Percentiles rank a stretch among this genome's conserved stretches.
Conservation (phyloP, 208 protist genomes). For the Crithidia brevicula region DNA sequence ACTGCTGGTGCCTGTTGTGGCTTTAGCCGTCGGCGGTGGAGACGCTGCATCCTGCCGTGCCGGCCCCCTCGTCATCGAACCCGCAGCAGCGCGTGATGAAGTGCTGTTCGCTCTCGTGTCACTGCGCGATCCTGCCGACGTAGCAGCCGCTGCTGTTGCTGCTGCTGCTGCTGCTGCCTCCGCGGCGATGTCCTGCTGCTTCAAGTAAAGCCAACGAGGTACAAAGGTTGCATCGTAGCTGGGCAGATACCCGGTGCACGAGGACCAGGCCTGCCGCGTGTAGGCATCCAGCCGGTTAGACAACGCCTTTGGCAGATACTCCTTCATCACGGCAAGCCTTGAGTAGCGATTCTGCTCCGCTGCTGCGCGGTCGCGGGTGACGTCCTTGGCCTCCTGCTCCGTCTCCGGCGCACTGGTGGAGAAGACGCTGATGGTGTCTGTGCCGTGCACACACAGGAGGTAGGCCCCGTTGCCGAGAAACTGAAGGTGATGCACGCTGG, state of each 20-base stretch:
- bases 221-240: slow-evolving; percentile 40
- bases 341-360: slow-evolving; percentile 44
- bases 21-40: too few species aligned
- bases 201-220: slow-evolving; percentile 51
- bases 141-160: not conserved
- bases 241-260: slow-evolving; percentile 53
- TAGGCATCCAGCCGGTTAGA: slow-evolving; percentile 33
- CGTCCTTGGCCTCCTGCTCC: slow-evolving; percentile 28
- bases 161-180: not conserved
- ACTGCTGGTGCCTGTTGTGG: not conserved
- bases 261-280: slow-evolving; percentile 60
- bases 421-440: slow-evolving; percentile 37
- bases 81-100: not conserved
- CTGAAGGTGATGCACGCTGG: slow-evolving; percentile 42
- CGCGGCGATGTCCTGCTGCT: slow-evolving; percentile 22
- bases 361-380: slow-evolving; percentile 27
- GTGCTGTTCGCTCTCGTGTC: not conserved
- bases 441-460: slow-evolving; percentile 37
- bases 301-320: slow-evolving; percentile 20
- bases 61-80: too few species aligned
- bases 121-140: not conserved
- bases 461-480: slow-evolving; percentile 39
- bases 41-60: too few species aligned
- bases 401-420: slow-evolving; percentile 29
- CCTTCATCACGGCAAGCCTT: slow-evolving; percentile 24